Evolutionary conservation across 2,329 filamentous ascomycete species (phyloP).

Genomic region (Colletotrichum euphorbiae): DNA sequence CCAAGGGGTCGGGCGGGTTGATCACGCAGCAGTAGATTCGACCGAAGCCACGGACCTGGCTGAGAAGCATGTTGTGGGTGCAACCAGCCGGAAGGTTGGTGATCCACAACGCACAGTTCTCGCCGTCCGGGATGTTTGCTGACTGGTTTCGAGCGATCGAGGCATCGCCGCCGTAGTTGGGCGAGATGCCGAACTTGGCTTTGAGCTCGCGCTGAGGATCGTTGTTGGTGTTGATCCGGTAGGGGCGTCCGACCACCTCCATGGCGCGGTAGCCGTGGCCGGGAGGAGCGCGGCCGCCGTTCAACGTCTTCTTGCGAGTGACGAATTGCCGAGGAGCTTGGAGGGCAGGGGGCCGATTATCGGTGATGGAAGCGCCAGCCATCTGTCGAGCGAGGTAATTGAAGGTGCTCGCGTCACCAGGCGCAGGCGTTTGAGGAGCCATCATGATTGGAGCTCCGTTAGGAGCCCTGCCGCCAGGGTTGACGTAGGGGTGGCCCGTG

Average conservation of each 20-base stretch:
- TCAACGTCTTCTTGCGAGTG: too few species aligned
- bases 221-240: neutral
- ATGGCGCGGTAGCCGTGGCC: conserved; percentile 20
- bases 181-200: conserved; percentile 43
- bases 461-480: too few species aligned
- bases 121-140: conserved; percentile 51
- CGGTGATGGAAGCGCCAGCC: neutral
- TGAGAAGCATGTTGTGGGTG: conserved; percentile 57
- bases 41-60: conserved; percentile 57
- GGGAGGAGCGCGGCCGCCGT: neutral
- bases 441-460: neutral
- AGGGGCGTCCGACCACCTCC: conserved; percentile 16
- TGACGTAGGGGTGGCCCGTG: too few species aligned
- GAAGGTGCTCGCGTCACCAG: neutral
- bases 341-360: too few species aligned
- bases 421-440: neutral
- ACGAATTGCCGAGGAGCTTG: too few species aligned
- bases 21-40: conserved; percentile 65
- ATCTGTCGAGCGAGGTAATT: neutral
- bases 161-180: conserved; percentile 55
- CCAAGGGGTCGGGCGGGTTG: conserved; percentile 57
- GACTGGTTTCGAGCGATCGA: conserved; percentile 52
- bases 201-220: conserved; percentile 29
- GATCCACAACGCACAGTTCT: conserved; percentile 66
- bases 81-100: conserved; percentile 61